phyloP scores from a whole-genome alignment of 176 grass and related monocot genomes.

The Rhynchospora pubera region DNA sequence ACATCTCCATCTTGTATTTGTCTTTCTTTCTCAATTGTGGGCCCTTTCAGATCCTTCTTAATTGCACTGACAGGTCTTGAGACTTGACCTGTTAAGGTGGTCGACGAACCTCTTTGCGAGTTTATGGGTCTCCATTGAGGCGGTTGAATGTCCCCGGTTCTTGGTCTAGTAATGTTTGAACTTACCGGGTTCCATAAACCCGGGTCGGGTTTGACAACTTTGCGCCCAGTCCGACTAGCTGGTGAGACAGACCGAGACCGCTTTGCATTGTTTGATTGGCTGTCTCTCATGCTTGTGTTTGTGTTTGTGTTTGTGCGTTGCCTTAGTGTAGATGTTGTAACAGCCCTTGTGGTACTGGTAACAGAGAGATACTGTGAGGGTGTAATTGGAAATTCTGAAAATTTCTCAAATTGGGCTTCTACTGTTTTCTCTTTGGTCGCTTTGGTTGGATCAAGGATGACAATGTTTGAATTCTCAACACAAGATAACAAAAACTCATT shows the following conservation, averaged over 20 bases:
- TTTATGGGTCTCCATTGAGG: slow-evolving; percentile 3
- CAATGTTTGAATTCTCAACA: slow-evolving; percentile 15
- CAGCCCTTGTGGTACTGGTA: neutral
- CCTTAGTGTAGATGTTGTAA: slow-evolving; percentile 2
- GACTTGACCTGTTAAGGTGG: neutral
- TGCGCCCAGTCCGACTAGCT: slow-evolving; percentile 7
- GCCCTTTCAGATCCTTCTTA: slow-evolving; percentile 6
- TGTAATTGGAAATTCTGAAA: neutral
- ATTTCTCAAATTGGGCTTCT: neutral
- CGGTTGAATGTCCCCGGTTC: neutral
- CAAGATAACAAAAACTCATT: slow-evolving; percentile 9
- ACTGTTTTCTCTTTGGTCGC: neutral
- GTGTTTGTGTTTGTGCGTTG: slow-evolving; percentile 12
- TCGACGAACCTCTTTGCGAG: neutral
- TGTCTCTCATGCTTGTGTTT: slow-evolving; percentile 1
- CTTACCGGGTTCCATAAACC: neutral
- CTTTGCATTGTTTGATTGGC: slow-evolving; percentile 3
- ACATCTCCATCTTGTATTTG: neutral
- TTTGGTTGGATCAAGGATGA: slow-evolving; percentile 20
- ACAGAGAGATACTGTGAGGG: slow-evolving; percentile 1
- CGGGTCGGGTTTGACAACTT: slow-evolving; percentile 6
- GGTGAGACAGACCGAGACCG: slow-evolving; percentile 17
- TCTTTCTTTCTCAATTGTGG: slow-evolving; percentile 4
- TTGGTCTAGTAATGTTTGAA: neutral
- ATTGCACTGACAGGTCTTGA: neutral